Base-by-base conservation (phyloP, 129 eudicot genomes). In the Rutidosis leptorrhynchoides region DNA sequence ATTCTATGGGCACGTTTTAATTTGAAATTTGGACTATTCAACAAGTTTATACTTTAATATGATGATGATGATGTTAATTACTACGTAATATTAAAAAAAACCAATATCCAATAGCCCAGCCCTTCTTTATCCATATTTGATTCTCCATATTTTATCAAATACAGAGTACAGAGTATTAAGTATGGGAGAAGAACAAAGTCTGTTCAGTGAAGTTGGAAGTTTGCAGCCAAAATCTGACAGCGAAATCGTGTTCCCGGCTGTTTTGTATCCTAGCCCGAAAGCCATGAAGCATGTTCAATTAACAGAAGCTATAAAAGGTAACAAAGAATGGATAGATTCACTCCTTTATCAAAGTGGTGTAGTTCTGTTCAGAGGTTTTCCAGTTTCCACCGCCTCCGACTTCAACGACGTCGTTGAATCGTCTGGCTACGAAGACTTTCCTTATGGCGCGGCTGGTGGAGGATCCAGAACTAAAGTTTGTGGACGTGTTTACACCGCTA, bases 351-450 rank as follows among this genome's bases (percentile, higher is more conserved):
- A 27, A 60, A 53, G 76, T 42, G 89, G 87, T 25, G 96, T 92
- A 11, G 27, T 88, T 67, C 69, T 88, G 10, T 88, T 88, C 58
- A 80, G 89, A 16, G 96, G 89, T 2, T 85, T 82, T 61, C 74
- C 73, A 0, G 59, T 83, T 17, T 55, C 42, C 21, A 52, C 83
- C 3, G 87, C 92, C 33, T 69, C 82, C 10, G 83, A 85, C 69
- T 88, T 88, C 73, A 88, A 82, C 79, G 78, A 83, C 64, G 81
- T 84, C 65, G 87, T 85, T 54, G 89, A 88, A 71, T 84, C 96
- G 55, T 85, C 83, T 43, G 92, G 87, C 62, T 88, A 72, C 73
- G 79, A 70, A 11, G 93, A 88, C 33, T 68, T 88, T 63, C 81
- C 92, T n/a, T 88, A 88, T 40, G 80, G 79, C 8, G 92, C 87